Evolutionary conservation across 2,329 filamentous ascomycete genomes (phyloP), one percentile per base, ranked within the genome.

Genomic region (Ceratocystis cacaofunesta): DNA sequence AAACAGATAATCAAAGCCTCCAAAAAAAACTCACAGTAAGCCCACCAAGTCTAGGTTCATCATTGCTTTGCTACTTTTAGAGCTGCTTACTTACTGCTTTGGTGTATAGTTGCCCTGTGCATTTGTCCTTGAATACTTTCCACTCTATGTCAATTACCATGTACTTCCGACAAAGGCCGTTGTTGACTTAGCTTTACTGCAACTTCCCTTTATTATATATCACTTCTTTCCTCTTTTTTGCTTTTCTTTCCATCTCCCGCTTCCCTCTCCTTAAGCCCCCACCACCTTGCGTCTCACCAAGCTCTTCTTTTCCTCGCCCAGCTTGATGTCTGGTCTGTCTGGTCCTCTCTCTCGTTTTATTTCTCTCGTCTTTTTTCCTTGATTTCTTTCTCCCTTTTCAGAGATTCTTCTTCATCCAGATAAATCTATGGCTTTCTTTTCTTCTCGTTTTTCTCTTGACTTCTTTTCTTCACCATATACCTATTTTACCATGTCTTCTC

Each of bases 121-220:
- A 58, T 36, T 58, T 30, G 25, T 32, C 48, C 30, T 58, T 36
- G 55, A 52, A 28, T 58, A 36, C 32, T 36, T n/a, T 1, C 5
- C 4, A 30, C 28, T 19, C 28, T n/a, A 58, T n/a, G 30, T 28
- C 55, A 58, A 36, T 8, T 58, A 12, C 28, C 28, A 17, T 8
- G 17, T 5, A n/a, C n/a, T 32, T 19, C 6, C 19, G 15, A 52
- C 5, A n/a, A 55, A 55, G n/a, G 8, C 28, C 17, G 32, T 58
- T 58, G 25, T 10, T 19, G 55, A 32, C 15, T 57, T 32, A 6
- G 52, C 28, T 30, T 32, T 19, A 30, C 22, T n/a, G 28, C 28
- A 58, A 19, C 55, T 58, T 58, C 55, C 55, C 55, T 58, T 58
- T 58, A 58, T 36, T 58, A 58, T 58, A 58, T 58, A 58, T 19